A percentile compares a stretch with the other conserved stretches of the same genome.
Conservation (phyloP, 106 monocot genomes). For the Acorus gramineus region DNA sequence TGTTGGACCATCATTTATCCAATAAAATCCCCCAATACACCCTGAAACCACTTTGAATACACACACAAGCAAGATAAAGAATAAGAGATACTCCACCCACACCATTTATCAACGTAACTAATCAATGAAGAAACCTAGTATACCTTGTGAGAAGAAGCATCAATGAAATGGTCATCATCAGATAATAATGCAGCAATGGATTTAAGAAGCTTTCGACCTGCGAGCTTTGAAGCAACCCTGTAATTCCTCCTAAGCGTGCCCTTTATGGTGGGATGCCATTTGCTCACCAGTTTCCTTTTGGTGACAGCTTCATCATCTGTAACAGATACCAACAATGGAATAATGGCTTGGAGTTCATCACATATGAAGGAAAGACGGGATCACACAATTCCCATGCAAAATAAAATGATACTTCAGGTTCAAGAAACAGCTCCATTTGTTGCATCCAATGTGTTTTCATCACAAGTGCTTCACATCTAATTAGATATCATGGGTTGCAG, state of each 20-base stretch:
- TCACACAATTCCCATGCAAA: not conserved
- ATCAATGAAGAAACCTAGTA: too few species aligned
- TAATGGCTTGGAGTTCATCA: not conserved
- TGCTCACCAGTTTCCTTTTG: constrained; percentile 70
- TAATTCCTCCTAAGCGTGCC: constrained; percentile 89
- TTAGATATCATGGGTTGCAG: too few species aligned
- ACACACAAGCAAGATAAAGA: too few species aligned
- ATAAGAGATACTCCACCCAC: too few species aligned
- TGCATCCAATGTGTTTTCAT: too few species aligned
- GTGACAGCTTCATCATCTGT: constrained; percentile 53
- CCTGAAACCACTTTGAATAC: too few species aligned
- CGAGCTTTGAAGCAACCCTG: constrained; percentile 69
- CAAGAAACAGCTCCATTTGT: too few species aligned
- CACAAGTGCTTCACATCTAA: too few species aligned
- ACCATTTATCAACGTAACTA: too few species aligned
- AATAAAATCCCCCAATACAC: too few species aligned
- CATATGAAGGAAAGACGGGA: not conserved
- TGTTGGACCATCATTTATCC: too few species aligned
- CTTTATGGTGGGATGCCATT: constrained; percentile 93
- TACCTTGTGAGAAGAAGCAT: constrained; percentile 90
- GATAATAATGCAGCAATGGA: constrained; percentile 77
- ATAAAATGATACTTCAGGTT: too few species aligned
- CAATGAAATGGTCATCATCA: constrained; percentile 81
- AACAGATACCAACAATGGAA: not conserved
- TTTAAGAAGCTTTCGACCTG: constrained; percentile 73